Conservation (phyloP, 192 early-diverging fungal species). For the Backusella sp. region DNA sequence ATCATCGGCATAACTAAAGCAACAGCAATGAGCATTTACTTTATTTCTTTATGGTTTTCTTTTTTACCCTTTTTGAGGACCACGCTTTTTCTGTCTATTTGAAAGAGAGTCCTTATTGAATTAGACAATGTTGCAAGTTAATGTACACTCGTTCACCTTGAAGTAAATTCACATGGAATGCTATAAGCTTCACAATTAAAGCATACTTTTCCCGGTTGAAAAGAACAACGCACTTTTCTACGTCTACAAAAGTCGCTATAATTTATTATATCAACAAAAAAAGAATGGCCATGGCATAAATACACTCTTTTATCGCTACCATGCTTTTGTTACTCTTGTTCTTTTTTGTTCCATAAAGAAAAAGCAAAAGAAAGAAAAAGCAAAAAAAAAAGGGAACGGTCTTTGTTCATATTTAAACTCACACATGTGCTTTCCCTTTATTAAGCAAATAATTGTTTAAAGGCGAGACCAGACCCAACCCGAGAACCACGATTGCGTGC, state of each 20-base stretch:
- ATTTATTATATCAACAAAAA: neutral
- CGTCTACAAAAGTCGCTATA: neutral
- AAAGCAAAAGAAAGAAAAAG: neutral
- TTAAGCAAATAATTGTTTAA: neutral
- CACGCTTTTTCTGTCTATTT: neutral
- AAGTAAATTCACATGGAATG: neutral
- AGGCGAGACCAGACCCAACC: slow-evolving; percentile 20
- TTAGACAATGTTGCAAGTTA: too few relatives aligned
- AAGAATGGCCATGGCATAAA: neutral
- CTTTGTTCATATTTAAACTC: neutral
- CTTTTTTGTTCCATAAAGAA: neutral
- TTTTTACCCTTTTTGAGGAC: slow-evolving; percentile 6
- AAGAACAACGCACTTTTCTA: neutral
- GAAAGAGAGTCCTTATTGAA: neutral
- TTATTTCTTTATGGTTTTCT: neutral
- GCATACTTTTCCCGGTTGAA: neutral
- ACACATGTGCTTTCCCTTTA: neutral
- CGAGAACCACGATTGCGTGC: slow-evolving; percentile 11
- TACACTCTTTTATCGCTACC: neutral
- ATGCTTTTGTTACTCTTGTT: slow-evolving; percentile 2
- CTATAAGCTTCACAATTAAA: neutral
- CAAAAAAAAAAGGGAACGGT: neutral
- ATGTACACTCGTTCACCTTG: neutral
- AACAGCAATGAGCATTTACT: neutral
- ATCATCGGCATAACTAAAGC: slow-evolving; percentile 4